Evolutionary conservation across 352 stramenopile species (phyloP).

Genomic region (Phytophthora citrophthora): DNA sequence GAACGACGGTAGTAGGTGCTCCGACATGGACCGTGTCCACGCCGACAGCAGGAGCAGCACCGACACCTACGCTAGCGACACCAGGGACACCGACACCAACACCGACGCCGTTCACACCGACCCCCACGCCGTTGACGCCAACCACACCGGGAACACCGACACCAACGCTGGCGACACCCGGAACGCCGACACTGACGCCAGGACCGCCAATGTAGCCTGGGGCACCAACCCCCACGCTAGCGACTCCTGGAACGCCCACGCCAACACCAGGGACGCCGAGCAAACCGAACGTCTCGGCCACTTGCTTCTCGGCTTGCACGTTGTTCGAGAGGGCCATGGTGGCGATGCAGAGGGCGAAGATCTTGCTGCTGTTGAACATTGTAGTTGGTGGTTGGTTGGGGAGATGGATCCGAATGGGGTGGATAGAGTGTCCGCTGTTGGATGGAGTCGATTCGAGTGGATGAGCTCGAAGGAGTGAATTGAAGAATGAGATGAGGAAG

Average conservation of each 20-base stretch:
- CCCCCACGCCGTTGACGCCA: background rate
- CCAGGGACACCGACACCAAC: background rate
- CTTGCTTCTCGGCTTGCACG: background rate
- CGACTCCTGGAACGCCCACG: background rate
- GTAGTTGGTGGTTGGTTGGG: background rate
- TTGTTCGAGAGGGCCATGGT: background rate
- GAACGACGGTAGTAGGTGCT: conserved; percentile 1
- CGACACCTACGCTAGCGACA: background rate
- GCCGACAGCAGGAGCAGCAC: background rate
- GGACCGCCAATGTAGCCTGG: background rate
- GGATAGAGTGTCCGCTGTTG: background rate
- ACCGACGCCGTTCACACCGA: conserved; percentile 1
- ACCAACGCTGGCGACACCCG: background rate
- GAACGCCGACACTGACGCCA: background rate
- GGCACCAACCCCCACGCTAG: background rate
- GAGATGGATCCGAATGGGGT: background rate
- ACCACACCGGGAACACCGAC: background rate
- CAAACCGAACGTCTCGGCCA: conserved; percentile 3
- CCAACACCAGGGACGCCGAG: conserved; percentile 3
- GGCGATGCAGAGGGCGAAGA: background rate
- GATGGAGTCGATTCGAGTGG: background rate
- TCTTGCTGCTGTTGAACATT: conserved; percentile 8
- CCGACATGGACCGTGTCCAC: background rate
- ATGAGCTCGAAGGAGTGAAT: background rate
- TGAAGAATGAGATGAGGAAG: background rate